A percentile compares a stretch with the other conserved stretches of the same genome.
Conservation (phyloP, 164 flowering plant species). For the Piper longum region DNA sequence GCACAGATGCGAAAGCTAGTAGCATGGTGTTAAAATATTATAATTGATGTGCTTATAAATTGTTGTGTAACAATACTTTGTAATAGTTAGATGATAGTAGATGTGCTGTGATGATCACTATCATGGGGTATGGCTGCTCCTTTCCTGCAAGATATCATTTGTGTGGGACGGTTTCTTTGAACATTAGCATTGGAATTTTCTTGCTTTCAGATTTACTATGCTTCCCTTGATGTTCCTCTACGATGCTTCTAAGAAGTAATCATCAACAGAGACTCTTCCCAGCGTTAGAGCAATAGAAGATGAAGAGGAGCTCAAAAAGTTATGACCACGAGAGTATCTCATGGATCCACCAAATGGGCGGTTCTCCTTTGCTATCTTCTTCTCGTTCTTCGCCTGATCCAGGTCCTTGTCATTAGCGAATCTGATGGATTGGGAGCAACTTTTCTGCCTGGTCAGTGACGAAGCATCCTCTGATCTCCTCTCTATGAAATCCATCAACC, state of each 20-base stretch:
- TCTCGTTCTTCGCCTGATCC: background rate
- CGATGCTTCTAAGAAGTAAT: slow-evolving; percentile 46
- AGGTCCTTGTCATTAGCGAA: slow-evolving; percentile 15
- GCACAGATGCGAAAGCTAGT: too few relatives aligned
- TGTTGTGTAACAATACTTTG: background rate
- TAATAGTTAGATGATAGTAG: background rate
- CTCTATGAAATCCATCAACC: slow-evolving; percentile 24
- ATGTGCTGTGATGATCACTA: background rate
- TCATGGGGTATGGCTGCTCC: background rate
- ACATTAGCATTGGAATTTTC: background rate
- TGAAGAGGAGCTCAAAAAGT: slow-evolving; percentile 10
- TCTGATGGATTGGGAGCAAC: slow-evolving; percentile 17
- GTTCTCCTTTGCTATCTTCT: slow-evolving; percentile 20
- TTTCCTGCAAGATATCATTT: background rate
- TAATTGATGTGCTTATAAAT: too few relatives aligned
- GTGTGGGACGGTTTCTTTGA: background rate
- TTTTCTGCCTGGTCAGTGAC: slow-evolving; percentile 20
- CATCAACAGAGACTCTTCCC: slow-evolving; percentile 48
- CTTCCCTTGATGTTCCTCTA: slow-evolving; percentile 77
- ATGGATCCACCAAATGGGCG: slow-evolving; percentile 41
- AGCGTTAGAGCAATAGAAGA: slow-evolving; percentile 15
- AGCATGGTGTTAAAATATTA: too few relatives aligned
- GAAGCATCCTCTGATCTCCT: background rate
- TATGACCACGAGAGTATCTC: slow-evolving; percentile 25
- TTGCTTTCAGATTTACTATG: slow-evolving; percentile 48